Base-by-base conservation (phyloP, 345 rosid genomes). In the Camelina sativa region DNA sequence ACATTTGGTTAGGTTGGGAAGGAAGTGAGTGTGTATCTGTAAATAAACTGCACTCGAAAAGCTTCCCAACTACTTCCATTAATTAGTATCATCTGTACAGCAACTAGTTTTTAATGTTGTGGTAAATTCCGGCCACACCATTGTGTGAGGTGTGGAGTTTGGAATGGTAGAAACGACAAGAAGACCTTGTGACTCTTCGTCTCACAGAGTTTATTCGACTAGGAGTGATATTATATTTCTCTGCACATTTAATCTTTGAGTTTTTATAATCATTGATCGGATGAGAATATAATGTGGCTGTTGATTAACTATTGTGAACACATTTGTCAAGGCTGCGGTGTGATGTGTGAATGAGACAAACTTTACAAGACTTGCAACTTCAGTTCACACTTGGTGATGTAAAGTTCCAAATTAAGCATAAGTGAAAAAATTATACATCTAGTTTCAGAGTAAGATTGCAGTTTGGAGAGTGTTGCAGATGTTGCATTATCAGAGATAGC, bases 1-100 rank as follows among this genome's bases (percentile, higher is more conserved):
- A 8, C 82, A 68, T 72, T 80, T 78, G 82, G 70, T 52, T 67
- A 83, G 78, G 78, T 57, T 75, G 73, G 84, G 82, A 67, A 68
- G 81, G 65, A 79, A 78, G 53, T 72, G 77, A 78, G 74, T 34
- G 69, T 16, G 20, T 53, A 65, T 53, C 65, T 72, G 69, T 57
- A 65, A 74, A 12, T 80, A 63, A 69, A 56, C 6, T 43, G 53
- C 20, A 35, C 71, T n/a, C 3, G 9, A 25, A 38, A 51, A 62
- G 28, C 15, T 19, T 19, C 53, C 32, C 61, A 44, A 11, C 67
- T 41, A 58, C 61, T 38, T 48, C 59, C 52, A 23, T 65, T 23
- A n/a, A 57, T 65, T 56, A 46, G 44, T 57, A 48, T 44, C 65
- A 59, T 48, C 37, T 75, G 79, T 75, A 75, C 73, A 75, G 62